Conservation (phyloP, 1,284 basidiomycete species). For the Chalciporus sp. region DNA sequence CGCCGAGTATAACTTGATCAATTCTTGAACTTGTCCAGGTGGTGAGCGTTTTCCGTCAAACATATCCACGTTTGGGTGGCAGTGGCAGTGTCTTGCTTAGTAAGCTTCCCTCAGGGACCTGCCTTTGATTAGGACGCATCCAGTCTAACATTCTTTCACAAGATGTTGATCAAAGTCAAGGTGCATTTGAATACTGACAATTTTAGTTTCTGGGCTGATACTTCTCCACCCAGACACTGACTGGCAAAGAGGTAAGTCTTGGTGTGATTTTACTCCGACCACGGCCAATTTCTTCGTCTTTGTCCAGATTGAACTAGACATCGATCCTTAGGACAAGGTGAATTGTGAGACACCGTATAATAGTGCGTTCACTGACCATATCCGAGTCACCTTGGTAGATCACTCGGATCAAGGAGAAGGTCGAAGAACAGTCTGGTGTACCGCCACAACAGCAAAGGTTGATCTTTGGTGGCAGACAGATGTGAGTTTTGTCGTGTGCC, state of each 20-base stretch:
- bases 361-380: neutral
- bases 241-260: conserved; percentile 81
- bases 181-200: neutral
- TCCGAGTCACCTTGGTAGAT: conserved; percentile 69
- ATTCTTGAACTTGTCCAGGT: too few relatives aligned
- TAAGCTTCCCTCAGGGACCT: neutral
- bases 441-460: conserved; percentile 96
- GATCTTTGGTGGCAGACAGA: conserved; percentile 93
- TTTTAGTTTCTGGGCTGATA: neutral
- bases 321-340: conserved; percentile 90
- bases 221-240: conserved; percentile 67
- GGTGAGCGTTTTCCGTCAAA: too few relatives aligned
- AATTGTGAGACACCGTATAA: conserved; percentile 17
- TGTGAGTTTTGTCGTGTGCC: conserved; percentile 60
- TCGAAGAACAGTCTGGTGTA: conserved; percentile 99
- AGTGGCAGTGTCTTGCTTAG: neutral
- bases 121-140: neutral
- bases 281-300: conserved; percentile 11
- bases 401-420: conserved; percentile 95
- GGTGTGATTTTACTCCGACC: neutral
- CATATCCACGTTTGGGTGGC: too few relatives aligned
- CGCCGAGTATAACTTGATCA: too few relatives aligned
- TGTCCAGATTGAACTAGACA: conserved; percentile 90
- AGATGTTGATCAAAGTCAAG: conserved; percentile 17
- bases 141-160: neutral